Evolutionary conservation across 75 land plant genomes (phyloP).

Genomic region (Picea glauca): DNA sequence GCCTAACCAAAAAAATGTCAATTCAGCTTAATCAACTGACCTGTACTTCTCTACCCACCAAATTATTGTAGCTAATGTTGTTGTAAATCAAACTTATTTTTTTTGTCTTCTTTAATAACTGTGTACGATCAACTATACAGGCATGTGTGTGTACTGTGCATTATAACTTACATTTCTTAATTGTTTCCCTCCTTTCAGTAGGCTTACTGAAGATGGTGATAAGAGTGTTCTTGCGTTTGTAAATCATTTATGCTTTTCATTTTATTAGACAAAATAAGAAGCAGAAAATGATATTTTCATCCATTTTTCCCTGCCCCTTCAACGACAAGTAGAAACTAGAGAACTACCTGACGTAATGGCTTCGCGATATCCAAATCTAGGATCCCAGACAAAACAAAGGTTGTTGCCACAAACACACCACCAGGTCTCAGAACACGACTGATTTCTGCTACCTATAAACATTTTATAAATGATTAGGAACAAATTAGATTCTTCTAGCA

Average conservation of each 20-base stretch:
- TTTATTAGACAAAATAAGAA: not conserved
- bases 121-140: not conserved
- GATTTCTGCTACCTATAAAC: constrained; percentile 79
- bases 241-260: not conserved
- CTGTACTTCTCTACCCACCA: not conserved
- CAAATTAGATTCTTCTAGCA: too few relatives aligned
- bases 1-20: constrained; percentile 23
- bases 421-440: constrained; percentile 83
- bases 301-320: not conserved
- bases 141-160: not conserved
- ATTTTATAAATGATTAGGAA: too few relatives aligned
- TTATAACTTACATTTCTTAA: not conserved
- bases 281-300: not conserved
- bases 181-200: not conserved
- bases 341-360: constrained; percentile 35
- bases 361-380: constrained; percentile 28
- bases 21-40: not conserved
- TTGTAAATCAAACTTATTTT: not conserved
- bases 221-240: not conserved
- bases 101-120: not conserved
- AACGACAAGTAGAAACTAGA: not conserved
- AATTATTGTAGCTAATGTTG: not conserved
- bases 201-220: not conserved
- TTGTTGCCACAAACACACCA: constrained; percentile 93
- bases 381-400: constrained; percentile 42